Conservation (phyloP, 768 basidiomycete species). For the Gymnopilus dilepis region DNA sequence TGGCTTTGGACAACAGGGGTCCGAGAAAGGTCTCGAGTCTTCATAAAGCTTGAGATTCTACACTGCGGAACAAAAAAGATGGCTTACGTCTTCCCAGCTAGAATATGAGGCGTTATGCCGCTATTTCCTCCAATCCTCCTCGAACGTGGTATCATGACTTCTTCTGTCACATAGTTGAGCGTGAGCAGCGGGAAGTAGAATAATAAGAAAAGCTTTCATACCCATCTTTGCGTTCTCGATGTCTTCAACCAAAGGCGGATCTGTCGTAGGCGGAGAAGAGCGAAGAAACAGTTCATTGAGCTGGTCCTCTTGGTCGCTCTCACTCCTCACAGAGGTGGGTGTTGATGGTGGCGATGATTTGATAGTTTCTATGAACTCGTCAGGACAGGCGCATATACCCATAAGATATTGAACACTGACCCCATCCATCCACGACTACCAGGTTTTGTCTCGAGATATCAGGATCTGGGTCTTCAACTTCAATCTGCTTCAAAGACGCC, state of each 20-base stretch:
- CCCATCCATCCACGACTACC: slow-evolving; percentile 67
- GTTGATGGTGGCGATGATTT: slow-evolving; percentile 48
- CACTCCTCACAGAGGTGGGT: slow-evolving; percentile 43
- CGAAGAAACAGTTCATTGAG: slow-evolving; percentile 57
- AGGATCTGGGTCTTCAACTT: slow-evolving; percentile 41
- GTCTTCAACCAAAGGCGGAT: slow-evolving; percentile 42
- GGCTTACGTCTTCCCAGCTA: slow-evolving; percentile 35
- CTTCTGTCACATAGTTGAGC: slow-evolving; percentile 40
- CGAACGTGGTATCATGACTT: slow-evolving; percentile 56
- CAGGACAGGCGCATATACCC: neutral
- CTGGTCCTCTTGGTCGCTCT: slow-evolving; percentile 43
- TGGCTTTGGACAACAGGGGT: slow-evolving; percentile 31
- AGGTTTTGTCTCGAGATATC: slow-evolving; percentile 57
- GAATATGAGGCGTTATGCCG: slow-evolving; percentile 32
- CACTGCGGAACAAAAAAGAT: neutral
- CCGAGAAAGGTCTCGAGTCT: slow-evolving; percentile 47
- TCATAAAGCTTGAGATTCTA: too few species aligned
- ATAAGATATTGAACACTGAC: slow-evolving; percentile 43
- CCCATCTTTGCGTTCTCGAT: slow-evolving; percentile 56
- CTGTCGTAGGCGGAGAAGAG: slow-evolving; percentile 51
- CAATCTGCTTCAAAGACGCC: slow-evolving; percentile 12
- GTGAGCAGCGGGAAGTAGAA: neutral
- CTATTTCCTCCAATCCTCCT: slow-evolving; percentile 49
- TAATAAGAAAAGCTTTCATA: slow-evolving; percentile 24
- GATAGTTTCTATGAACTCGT: slow-evolving; percentile 37